Base-by-base conservation (phyloP, 306 rosid species). In the Medicago lupulina region DNA sequence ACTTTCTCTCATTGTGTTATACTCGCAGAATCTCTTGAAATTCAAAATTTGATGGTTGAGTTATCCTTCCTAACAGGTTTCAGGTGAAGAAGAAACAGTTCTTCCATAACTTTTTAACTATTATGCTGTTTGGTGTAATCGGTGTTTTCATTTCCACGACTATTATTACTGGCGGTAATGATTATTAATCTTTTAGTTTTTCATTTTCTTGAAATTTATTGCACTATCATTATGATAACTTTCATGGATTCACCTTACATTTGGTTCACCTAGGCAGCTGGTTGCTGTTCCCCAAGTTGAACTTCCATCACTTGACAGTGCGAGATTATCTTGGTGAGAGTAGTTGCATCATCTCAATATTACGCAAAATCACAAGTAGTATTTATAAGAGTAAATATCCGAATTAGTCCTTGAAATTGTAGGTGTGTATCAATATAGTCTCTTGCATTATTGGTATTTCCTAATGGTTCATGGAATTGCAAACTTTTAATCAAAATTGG, bases 11-110 rank as follows among this genome's bases (percentile, higher is more conserved):
- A 79, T 65, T 58, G 15, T 63, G 10, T 76, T 54, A 19, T 14
- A 69, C 81, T 76, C 66, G 28, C 13, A 65, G 73, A 21, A 39
- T 3, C 59, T 73, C 38, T n/a, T 43, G 41, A 31, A 66, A 44
- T 46, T 47, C 53, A 17, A 77, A 5, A 1, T 21, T 67, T 10
- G 2, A 55, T 44, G 41, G 38, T 67, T 34, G 4, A 70, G 10
- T 44, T 23, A 54, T 14, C 51, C 25, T 61, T 50, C 18, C 9
- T 36, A 25, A 73, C 88, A 95, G 98, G 76, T 95, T 95, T 82
- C 98, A 95, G 86, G 97, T 95, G 80, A 95, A 95, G 90, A 95
- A 95, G 88, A 95, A 95, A 74, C 93, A 86, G 79, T 89, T 95
- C 84, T 95, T 92, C 79, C 92, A 87, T 8, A 95, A 95, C 85